A percentile compares a stretch with the other conserved stretches of the same genome.
These are phyloP conservation scores for Chaetoceros tenuissimus DNA, from an alignment of 108 stramenopile genomes.

Conservation along the genomic window DNA sequence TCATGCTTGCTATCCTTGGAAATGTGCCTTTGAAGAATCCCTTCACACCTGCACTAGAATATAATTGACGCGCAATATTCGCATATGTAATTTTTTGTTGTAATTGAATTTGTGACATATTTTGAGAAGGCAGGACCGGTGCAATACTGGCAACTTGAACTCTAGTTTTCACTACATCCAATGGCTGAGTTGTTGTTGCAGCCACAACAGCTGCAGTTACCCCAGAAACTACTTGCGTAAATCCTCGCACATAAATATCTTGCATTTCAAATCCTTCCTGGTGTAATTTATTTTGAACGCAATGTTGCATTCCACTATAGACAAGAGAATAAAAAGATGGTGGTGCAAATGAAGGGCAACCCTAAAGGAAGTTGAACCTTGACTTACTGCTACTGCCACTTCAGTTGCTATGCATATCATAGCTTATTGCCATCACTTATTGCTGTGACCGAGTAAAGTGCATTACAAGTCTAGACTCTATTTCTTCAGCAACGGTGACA, in stretches of 20 bases:
- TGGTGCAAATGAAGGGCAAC: too few relatives aligned
- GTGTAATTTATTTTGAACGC: conserved; percentile 25
- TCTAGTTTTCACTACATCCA: conserved; percentile 41
- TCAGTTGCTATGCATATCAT: too few relatives aligned
- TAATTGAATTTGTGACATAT: neutral
- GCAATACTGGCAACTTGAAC: conserved; percentile 20
- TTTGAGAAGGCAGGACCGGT: neutral
- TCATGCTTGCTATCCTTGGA: conserved; percentile 5
- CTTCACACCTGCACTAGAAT: conserved; percentile 15
- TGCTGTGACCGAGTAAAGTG: too few relatives aligned
- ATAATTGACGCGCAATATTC: neutral
- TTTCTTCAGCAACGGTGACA: too few relatives aligned
- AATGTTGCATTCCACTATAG: conserved; percentile 36
- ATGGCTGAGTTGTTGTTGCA: conserved; percentile 28
- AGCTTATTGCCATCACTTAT: too few relatives aligned
- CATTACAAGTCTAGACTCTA: too few relatives aligned
- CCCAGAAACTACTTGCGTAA: conserved; percentile 30
- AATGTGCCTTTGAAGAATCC: conserved; percentile 56
- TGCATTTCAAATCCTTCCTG: neutral
- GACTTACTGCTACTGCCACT: too few relatives aligned
- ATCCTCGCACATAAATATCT: conserved; percentile 9
- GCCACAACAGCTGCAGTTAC: conserved; percentile 31
- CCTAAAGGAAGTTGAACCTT: too few relatives aligned
- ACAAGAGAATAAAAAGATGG: conserved; percentile 41
- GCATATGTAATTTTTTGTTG: neutral